Evolutionary conservation across 164 flowering plant species (phyloP).

Genomic region (Aristolochia fimbriata): DNA sequence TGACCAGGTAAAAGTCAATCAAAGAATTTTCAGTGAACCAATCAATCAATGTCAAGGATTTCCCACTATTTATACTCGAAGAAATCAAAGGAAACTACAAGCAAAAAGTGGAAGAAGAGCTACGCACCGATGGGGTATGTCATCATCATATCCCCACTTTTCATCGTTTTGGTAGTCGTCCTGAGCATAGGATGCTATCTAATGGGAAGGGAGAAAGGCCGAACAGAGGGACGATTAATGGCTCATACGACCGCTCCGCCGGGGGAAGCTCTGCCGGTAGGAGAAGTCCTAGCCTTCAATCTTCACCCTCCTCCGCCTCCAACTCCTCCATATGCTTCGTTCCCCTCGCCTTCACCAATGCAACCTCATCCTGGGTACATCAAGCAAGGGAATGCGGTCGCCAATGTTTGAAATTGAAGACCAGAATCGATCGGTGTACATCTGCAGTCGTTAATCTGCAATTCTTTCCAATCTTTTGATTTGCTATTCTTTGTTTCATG

Average conservation of each 20-base stretch:
- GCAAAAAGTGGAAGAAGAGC: background rate
- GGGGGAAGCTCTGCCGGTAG: background rate
- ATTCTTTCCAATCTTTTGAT: background rate
- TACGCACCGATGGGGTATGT: background rate
- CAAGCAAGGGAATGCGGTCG: constrained; percentile 4
- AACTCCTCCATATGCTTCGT: constrained; percentile 1
- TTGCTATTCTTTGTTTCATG: background rate
- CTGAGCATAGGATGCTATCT: background rate
- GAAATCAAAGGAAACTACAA: background rate
- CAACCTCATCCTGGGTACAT: constrained; percentile 3
- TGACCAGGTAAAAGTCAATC: background rate
- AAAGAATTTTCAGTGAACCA: background rate
- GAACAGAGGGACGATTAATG: background rate
- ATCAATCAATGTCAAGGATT: background rate
- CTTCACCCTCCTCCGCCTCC: background rate
- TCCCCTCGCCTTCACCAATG: constrained; percentile 2
- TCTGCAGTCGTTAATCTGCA: background rate
- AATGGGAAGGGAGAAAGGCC: constrained; percentile 1
- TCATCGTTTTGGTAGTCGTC: background rate
- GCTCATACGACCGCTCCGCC: background rate
- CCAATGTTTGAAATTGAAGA: background rate
- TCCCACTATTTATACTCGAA: background rate
- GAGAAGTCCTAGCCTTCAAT: background rate
- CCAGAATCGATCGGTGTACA: background rate
- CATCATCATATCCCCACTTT: background rate